phyloP scores from a whole-genome alignment of 306 rosid species.

The Fragaria nilgerrensis region DNA sequence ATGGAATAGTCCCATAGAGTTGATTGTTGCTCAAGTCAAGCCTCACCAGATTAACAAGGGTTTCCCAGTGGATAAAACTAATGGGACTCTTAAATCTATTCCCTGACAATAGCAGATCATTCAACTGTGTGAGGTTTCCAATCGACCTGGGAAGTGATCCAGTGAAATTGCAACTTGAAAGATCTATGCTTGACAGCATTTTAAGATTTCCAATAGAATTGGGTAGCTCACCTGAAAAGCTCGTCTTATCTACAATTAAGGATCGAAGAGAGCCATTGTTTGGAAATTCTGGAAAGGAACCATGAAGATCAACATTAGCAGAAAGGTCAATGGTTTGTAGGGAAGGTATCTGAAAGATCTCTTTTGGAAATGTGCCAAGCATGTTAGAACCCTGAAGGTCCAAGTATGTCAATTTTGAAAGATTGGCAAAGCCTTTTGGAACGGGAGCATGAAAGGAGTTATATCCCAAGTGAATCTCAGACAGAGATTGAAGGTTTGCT shows the following conservation, averaged over 20 bases:
- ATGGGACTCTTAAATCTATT: constrained; percentile 18
- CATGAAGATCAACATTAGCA: not conserved
- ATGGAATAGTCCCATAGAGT: constrained; percentile 26
- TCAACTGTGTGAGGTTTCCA: constrained; percentile 13
- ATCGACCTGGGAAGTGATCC: constrained; percentile 16
- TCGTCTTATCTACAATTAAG: not conserved
- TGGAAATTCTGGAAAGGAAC: constrained; percentile 16
- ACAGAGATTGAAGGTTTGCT: not conserved
- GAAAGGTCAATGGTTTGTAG: constrained; percentile 7
- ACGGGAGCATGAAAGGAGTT: constrained; percentile 1
- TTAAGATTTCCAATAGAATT: constrained; percentile 19
- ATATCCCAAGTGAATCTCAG: not conserved
- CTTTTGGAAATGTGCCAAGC: constrained; percentile 14
- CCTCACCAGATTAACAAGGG: not conserved
- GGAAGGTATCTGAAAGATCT: constrained; percentile 21
- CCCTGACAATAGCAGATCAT: not conserved
- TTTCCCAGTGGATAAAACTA: constrained; percentile 11
- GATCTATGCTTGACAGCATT: not conserved
- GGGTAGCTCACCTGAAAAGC: constrained; percentile 20
- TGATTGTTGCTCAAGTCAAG: constrained; percentile 15
- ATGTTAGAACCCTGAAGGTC: not conserved
- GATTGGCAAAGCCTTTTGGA: constrained; percentile 12
- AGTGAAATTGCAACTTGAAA: not conserved
- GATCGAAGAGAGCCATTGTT: not conserved
- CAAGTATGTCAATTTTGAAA: constrained; percentile 22